Base-by-base conservation (phyloP, 228 moss, liverwort and hornwort species). In the Sphagnum fallax region DNA sequence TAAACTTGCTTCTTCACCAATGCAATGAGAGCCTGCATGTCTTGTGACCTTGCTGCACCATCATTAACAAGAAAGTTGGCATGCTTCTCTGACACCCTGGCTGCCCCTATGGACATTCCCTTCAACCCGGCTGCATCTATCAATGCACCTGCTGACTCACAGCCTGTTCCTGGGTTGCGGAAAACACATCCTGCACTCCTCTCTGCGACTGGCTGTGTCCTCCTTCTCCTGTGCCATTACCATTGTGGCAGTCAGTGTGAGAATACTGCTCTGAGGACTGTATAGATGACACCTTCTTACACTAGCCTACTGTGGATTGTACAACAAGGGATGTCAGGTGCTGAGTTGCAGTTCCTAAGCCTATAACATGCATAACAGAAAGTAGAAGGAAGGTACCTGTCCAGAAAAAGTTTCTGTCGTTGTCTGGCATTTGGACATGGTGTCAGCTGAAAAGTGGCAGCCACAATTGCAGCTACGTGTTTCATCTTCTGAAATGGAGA, bases 51-150 rank as follows among this genome's bases (percentile, higher is more conserved):
- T 5, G 91, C 83, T 53, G 77, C 85, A 76, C 92, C 92, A 52
- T 73, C 68, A 65, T 94, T 93, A 72, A 94, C 61, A 58, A 98
- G 81, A 65, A 90, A 98, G 66, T 93, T 98, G 13, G 88, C 94
- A 70, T 93, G 96, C 47, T 85, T 73, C 5, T 85, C 76, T 50
- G 91, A 93, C 6, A 97, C 69, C 70, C 72, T 63, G 57, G 93
- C 96, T 62, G 65, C 79, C 11, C 97, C 92, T 0, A 93, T 78
- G 1, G 87, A 69, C 50, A 75, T 67, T 52, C 94, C 93, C 66
- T 89, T 93, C 18, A 98, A 77, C 15, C 91, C 98, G 53, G 94
- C 87, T 75, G 84, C 78, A 77, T 98, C 95, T n/a, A 96, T 96
- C 73, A 92, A 72, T 49, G 95, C 89, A 50, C 95, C 95, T 6